Evolutionary conservation across 257 asterid species (phyloP).

Genomic region (Rehmannia glutinosa): DNA sequence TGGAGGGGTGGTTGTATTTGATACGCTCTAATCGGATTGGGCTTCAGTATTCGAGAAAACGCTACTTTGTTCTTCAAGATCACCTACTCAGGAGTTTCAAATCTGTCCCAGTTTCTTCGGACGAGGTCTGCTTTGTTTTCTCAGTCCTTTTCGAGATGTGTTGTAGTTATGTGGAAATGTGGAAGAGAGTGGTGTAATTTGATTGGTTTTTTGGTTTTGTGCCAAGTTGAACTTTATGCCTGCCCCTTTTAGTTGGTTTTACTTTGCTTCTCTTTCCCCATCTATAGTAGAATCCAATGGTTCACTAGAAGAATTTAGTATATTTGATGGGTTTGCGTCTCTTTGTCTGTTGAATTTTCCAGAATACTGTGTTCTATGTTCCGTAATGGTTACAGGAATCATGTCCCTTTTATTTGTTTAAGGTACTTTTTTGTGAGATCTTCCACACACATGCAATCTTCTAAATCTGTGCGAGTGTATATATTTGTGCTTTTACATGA

Average conservation of each 20-base stretch:
- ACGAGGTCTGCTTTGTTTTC: slow-evolving; percentile 43
- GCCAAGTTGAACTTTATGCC: slow-evolving; percentile 1
- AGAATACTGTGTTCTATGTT: not conserved
- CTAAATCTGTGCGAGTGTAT: not conserved
- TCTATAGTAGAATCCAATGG: not conserved
- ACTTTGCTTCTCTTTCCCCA: too few species aligned
- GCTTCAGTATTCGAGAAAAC: slow-evolving; percentile 77
- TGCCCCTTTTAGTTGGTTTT: not conserved
- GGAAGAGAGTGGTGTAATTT: not conserved
- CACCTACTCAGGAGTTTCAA: slow-evolving; percentile 80
- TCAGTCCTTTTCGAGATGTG: too few species aligned
- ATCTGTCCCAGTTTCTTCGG: slow-evolving; percentile 58
- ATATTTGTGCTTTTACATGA: not conserved
- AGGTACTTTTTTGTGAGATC: not conserved
- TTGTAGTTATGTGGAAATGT: slow-evolving; percentile 5
- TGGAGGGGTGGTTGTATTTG: slow-evolving; percentile 95
- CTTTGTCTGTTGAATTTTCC: slow-evolving; percentile 14
- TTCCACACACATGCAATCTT: not conserved
- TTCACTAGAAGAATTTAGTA: not conserved
- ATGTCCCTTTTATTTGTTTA: not conserved
- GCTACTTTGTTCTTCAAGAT: slow-evolving; percentile 91
- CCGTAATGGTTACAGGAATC: not conserved
- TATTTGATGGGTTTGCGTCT: not conserved
- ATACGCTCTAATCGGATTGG: slow-evolving; percentile 90
- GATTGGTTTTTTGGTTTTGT: slow-evolving; percentile 1